A percentile compares a stretch with the other conserved stretches of the same genome.
Evolutionary conservation across 805 yeast species (phyloP).

Genomic region (Grigorovia yakushimaensis): DNA sequence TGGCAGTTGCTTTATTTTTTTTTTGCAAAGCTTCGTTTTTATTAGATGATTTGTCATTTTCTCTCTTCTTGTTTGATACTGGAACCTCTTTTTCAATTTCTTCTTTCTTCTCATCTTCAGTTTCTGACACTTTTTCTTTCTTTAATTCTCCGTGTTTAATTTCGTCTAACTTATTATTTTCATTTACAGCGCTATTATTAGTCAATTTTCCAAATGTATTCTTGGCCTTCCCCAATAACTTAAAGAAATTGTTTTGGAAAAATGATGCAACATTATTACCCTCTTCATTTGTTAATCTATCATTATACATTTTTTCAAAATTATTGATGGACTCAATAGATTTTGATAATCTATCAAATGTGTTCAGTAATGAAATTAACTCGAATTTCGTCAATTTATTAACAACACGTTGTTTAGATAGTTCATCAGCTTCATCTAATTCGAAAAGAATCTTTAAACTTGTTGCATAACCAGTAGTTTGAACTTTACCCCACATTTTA

Average conservation of each 20-base stretch:
- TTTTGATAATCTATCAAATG: conserved; percentile 85
- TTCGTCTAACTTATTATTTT: not conserved
- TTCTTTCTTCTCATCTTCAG: not conserved
- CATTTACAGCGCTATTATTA: not conserved
- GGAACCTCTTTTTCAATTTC: not conserved
- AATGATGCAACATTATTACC: conserved; percentile 14
- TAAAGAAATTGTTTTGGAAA: conserved; percentile 28
- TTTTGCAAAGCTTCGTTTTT: too few species aligned
- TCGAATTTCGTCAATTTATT: conserved; percentile 66
- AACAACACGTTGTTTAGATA: conserved; percentile 39
- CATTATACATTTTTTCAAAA: conserved; percentile 50
- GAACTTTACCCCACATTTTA: conserved; percentile 95
- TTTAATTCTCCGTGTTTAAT: not conserved
- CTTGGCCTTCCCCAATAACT: conserved; percentile 23
- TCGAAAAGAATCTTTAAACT: conserved; percentile 87
- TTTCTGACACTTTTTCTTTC: not conserved
- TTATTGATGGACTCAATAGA: conserved; percentile 65
- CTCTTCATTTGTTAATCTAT: conserved; percentile 16
- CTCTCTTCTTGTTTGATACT: too few species aligned
- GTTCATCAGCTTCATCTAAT: conserved; percentile 38
- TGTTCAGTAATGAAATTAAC: conserved; percentile 81
- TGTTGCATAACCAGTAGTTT: conserved; percentile 96
- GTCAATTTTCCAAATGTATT: conserved; percentile 10
- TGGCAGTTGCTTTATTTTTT: not conserved
- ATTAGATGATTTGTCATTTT: too few species aligned